Conservation (phyloP, 805 yeast species). For the Tetrapisispora pingtungensis region DNA sequence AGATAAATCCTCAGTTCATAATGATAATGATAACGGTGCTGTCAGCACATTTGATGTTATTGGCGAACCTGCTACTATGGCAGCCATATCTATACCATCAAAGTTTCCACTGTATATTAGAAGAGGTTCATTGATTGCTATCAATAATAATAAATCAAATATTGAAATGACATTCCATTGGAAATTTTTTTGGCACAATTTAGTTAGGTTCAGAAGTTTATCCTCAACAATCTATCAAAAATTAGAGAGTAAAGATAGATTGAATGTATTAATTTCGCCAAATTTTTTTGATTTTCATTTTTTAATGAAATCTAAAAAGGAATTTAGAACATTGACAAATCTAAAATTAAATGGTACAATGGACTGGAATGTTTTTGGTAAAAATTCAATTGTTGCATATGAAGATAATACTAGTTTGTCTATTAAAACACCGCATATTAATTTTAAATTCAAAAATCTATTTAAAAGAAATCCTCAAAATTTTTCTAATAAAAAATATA, state of each 20-base stretch:
- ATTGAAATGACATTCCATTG: slow-evolving; percentile 15
- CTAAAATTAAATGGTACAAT: slow-evolving; percentile 15
- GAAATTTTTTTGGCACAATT: slow-evolving; percentile 15
- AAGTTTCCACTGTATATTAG: slow-evolving; percentile 17
- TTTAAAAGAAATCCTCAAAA: neutral
- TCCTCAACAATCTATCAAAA: slow-evolving; percentile 16
- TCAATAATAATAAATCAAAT: slow-evolving; percentile 9
- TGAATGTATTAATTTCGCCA: slow-evolving; percentile 21
- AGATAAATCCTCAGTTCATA: neutral
- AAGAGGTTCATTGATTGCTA: slow-evolving; percentile 21
- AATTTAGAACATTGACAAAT: slow-evolving; percentile 6
- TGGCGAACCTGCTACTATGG: slow-evolving; percentile 21
- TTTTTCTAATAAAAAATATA: slow-evolving; percentile 14
- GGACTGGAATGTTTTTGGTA: slow-evolving; percentile 27
- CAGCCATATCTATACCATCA: slow-evolving; percentile 15
- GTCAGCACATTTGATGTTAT: slow-evolving; percentile 12
- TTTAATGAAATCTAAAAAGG: neutral
- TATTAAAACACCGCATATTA: slow-evolving; percentile 2
- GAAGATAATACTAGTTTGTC: slow-evolving; percentile 23
- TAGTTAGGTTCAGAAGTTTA: slow-evolving; percentile 13
- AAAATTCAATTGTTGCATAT: slow-evolving; percentile 21
- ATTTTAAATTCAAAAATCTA: neutral
- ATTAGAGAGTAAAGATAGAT: slow-evolving; percentile 9
- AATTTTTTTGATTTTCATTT: slow-evolving; percentile 7
- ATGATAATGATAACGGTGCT: slow-evolving; percentile 3